Percentiles rank a stretch among this genome's conserved stretches.
Evolutionary conservation across 208 protist species (phyloP).

Genomic region (Acanthamoeba sp.): DNA sequence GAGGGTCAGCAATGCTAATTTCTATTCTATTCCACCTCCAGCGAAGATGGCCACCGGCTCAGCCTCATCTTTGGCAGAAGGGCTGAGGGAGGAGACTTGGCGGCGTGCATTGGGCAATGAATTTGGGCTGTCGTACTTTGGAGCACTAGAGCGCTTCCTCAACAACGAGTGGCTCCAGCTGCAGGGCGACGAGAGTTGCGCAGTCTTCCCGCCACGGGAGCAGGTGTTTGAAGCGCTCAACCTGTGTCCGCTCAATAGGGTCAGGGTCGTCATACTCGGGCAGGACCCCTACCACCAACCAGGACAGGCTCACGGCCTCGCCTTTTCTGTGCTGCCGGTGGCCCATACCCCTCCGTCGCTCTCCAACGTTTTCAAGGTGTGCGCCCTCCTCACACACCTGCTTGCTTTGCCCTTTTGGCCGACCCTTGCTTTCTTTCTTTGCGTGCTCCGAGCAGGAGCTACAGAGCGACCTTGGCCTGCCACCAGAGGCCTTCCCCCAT

Average conservation of each 20-base stretch:
- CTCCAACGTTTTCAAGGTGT: constrained; percentile 9
- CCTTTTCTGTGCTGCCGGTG: constrained; percentile 4
- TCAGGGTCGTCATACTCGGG: constrained; percentile 45
- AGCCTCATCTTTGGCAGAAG: neutral
- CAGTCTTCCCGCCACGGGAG: neutral
- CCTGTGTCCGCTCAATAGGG: neutral
- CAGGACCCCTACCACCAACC: constrained; percentile 32
- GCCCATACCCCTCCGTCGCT: neutral
- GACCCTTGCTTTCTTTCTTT: neutral
- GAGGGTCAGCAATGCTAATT: too few relatives aligned
- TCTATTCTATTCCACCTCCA: too few relatives aligned
- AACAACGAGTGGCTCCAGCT: neutral
- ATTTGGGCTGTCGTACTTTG: neutral
- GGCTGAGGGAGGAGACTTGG: neutral
- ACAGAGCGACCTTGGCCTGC: neutral
- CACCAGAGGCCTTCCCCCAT: neutral
- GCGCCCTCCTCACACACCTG: neutral
- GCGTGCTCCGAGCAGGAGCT: neutral
- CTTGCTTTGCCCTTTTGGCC: neutral
- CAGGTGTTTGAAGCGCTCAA: constrained; percentile 38
- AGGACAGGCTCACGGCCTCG: constrained; percentile 35
- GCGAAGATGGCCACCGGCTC: neutral
- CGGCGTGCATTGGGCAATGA: neutral
- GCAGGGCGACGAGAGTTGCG: neutral
- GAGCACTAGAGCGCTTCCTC: neutral